Base-by-base conservation (phyloP, 192 early-diverging fungal species). In the Coemansia sp. region DNA sequence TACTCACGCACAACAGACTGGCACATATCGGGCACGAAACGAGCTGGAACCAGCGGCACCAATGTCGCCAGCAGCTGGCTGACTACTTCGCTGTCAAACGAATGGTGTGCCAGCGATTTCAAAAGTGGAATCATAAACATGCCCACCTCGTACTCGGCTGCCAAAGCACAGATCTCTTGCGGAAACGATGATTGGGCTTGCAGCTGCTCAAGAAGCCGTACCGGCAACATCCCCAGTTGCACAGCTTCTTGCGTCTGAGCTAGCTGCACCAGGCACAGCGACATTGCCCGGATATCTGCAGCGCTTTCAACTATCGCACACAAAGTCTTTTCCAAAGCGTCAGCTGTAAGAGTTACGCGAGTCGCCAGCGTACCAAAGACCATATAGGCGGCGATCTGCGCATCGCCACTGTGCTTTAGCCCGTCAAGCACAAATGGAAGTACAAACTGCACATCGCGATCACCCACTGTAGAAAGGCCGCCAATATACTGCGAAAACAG, bases 351-450 rank as follows among this genome's bases (percentile, higher is more conserved):
- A 7, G 62, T 53, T 16, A 67, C 59, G 4, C 80, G 74, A 10
- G 70, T 37, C 5, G 54, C 60, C 36, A 81, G 40, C 30, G 61
- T 46, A 1, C 64, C 63, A 1, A 77, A 53, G 6, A 70, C 62
- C 67, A 76, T 60, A 44, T 73, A 77, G 14, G 71, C 75, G 2
- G 74, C 74, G 0, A 54, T 49, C 58, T 77, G 74, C 31, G 60
- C 58, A 21, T 77, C 64, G 40, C 37, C 58, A 14, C 15, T 40
- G 4, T 53, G 44, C 26, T 44, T 45, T 34, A 75, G 58, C 2
- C 78, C 66, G 28, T 66, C 60, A 18, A 71, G 37, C 5, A 80
- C 60, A 51, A 37, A 53, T 2, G 63, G 71, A 40, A 70, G 42
- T 23, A 72, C 53, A 56, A 81, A 81, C 64, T 79, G 68, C 21